Conservation (phyloP, 345 rosid species). For the Triadica sebifera region DNA sequence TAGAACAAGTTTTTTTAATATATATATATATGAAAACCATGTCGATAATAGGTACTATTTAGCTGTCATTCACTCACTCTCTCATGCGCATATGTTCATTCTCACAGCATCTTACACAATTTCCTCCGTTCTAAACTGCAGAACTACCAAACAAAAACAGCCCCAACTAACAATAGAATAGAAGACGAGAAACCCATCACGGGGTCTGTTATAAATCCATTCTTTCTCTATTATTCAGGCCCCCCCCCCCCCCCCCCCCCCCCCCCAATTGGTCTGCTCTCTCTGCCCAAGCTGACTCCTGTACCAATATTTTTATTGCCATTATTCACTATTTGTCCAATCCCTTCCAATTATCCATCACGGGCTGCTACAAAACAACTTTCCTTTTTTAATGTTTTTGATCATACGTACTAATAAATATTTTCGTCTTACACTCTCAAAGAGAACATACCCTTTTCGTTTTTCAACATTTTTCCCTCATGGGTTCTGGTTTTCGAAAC, state of each 20-base stretch:
- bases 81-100: neutral
- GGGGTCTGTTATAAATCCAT: neutral
- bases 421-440: neutral
- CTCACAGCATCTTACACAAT: neutral
- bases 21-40: too few relatives aligned
- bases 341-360: constrained; percentile 28
- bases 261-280: neutral
- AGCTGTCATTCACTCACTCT: neutral
- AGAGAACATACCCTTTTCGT: neutral
- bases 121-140: neutral
- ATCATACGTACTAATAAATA: neutral
- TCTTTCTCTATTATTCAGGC: too few relatives aligned
- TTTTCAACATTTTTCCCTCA: too few relatives aligned
- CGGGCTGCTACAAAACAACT: constrained; percentile 56
- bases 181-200: constrained; percentile 4
- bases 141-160: neutral
- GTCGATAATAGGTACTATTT: too few relatives aligned
- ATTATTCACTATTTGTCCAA: neutral
- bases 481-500: too few relatives aligned
- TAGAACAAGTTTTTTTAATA: too few relatives aligned
- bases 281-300: neutral
- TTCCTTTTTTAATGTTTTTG: neutral
- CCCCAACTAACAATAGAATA: neutral
- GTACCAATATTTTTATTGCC: neutral
- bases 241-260: too few relatives aligned